Base-by-base conservation (phyloP, 2,329 filamentous ascomycete species). In the Colletotrichum sp. region DNA sequence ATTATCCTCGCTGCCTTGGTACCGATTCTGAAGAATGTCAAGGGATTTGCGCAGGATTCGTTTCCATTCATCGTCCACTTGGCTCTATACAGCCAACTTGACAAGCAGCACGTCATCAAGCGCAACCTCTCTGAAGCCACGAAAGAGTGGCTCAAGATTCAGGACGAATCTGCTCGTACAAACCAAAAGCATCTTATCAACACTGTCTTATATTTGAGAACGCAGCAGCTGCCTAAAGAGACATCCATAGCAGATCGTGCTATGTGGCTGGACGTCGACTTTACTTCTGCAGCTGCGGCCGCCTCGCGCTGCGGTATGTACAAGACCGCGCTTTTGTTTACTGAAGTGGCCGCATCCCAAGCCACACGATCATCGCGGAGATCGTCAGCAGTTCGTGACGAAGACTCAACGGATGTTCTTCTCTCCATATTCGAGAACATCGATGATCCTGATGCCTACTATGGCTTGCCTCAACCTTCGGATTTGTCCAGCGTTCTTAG, bases 391-490 rank as follows among this genome's bases (percentile, higher is more conserved):
- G 81, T 87, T 63, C 87, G 86, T 78, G 85, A 89, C 78, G 81
- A 87, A 62, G 86, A 92, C 30, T 90, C 94, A 8, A 89, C 90
- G 5, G 91, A 94, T 34, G 88, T 97, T 2, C 87, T 98, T 14
- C 89, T 98, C 59, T 88, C 90, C 1, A 96, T 99, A 4, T 99
- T 97, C 82, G 94, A 95, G 81, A 96, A 95, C 76, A 94, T 99
- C 62, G 96, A 98, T 81, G 97, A 99, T 80, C 96, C 96, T 3
- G 97, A 99, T 83, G 94, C 96, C 1, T 99, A 98, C 83, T 99
- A 99, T 81, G 97, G 97, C 5, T 89, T 98, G 9, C 91, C 95
- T 56, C 94, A 97, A 83, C 91, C 91, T 55, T 91, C 95, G 8
- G 96, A 92, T 73, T 85, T 99, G 18, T 88, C 90, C 18, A 95